Evolutionary conservation across 148 eudicot species (phyloP).

Genomic region (Hydrangea macrophylla): DNA sequence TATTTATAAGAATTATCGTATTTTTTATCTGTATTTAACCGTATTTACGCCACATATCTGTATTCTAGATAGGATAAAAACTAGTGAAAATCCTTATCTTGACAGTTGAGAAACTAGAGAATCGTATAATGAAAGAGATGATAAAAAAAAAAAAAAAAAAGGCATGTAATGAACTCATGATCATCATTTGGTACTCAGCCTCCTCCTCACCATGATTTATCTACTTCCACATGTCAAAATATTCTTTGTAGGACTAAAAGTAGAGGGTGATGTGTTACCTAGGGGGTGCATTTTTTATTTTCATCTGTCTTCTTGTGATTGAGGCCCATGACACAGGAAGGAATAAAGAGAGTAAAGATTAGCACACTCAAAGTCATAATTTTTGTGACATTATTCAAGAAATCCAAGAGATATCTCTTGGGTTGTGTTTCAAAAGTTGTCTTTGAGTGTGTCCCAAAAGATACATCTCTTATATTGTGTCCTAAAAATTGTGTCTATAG

Average conservation of each 20-base stretch:
- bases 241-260: constrained; percentile 3
- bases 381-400: no score
- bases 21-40: no score
- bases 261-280: constrained; percentile 10
- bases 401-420: no score
- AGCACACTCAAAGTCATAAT: no score
- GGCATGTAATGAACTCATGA: background rate
- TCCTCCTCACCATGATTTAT: background rate
- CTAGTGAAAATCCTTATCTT: background rate
- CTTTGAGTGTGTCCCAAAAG: no score
- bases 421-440: no score
- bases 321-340: constrained; percentile 14
- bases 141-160: background rate
- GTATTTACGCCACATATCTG: no score
- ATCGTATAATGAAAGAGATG: no score
- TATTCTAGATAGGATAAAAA: no score
- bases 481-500: no score
- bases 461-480: no score
- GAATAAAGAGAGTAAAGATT: constrained; percentile 23
- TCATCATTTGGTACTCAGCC: background rate
- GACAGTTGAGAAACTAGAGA: background rate
- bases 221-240: constrained; percentile 6
- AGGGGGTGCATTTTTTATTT: background rate
- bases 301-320: constrained; percentile 11
- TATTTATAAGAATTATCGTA: no score